Base-by-base conservation (phyloP, 2,329 filamentous ascomycete species). In the Trichoderma koningii region DNA sequence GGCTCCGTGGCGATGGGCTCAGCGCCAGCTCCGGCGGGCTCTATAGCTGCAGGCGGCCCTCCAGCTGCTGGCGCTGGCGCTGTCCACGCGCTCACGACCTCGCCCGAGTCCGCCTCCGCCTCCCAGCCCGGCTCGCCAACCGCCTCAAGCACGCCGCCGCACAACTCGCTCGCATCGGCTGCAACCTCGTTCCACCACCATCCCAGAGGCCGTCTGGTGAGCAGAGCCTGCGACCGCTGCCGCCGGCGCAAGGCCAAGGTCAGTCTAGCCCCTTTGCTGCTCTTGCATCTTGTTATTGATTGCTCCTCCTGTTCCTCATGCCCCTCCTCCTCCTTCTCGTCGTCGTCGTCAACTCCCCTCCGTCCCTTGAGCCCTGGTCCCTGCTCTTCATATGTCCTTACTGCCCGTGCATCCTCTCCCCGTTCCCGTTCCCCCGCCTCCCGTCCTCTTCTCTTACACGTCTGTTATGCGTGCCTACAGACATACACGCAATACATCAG, bases 181-280 rank as follows among this genome's bases (percentile, higher is more conserved):
- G 51, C 61, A 44, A 48, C 61, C 26, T 56, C 62, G 53, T 51
- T 60, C 42, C 55, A 60, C 41, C 55, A 66, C 55, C 61, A 64
- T 21, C 62, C 65, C 3, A 61, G 65, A 42, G 65, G 65, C 12
- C 57, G 65, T 23, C 52, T 66, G 42, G 67, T 69, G 38, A 72
- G 68, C 53, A 69, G 75, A 70, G 75, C 75, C 1, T 76, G 75
- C 68, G 76, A 77, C 66, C 73, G 76, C 5, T 77, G 76, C 51
- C 74, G 76, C 23, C 74, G 72, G 67, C 72, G 76, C 68, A 77
- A 77, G 70, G 76, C 74, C 34, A 76, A 73, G 71, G 76, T 75
- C 51, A 63, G 68, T 55, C 48, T 23, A 48, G 50, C 12, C 47
- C 34, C 21, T 52, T 51, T 53, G 48, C 28, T 38, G 15, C 15